Conservation (phyloP, 2,329 filamentous ascomycete genomes). For the Colletotrichum higginsianum region DNA sequence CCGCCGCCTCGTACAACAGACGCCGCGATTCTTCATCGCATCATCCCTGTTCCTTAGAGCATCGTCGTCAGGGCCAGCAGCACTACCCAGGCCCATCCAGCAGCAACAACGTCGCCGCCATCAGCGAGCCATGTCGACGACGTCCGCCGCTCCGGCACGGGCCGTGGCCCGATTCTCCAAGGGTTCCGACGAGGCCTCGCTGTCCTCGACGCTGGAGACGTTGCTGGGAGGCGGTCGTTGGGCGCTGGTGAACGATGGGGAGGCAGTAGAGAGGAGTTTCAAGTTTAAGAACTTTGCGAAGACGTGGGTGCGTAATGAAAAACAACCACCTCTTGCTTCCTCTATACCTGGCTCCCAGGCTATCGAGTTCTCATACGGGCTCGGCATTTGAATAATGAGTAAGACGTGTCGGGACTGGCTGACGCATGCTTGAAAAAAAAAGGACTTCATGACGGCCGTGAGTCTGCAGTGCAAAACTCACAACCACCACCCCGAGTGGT, state of each 20-base stretch:
- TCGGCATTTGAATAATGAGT: too few relatives aligned
- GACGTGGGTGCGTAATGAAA: slow-evolving; percentile 68
- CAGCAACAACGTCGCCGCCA: not conserved
- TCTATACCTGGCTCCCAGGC: not conserved
- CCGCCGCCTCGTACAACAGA: slow-evolving; percentile 21
- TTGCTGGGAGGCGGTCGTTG: slow-evolving; percentile 61
- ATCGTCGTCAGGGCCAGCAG: not conserved
- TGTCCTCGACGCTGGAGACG: slow-evolving; percentile 53
- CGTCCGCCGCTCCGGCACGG: not conserved
- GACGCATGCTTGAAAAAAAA: not conserved
- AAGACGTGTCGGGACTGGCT: slow-evolving; percentile 2
- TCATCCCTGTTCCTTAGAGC: slow-evolving; percentile 2
- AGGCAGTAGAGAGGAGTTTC: slow-evolving; percentile 72
- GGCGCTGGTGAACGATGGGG: slow-evolving; percentile 64
- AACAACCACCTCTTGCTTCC: not conserved
- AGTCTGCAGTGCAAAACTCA: slow-evolving; percentile 76
- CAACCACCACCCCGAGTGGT: slow-evolving; percentile 84
- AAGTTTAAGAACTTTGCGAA: slow-evolving; percentile 77
- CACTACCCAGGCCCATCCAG: not conserved
- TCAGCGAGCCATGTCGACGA: slow-evolving; percentile 23
- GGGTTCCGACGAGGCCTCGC: slow-evolving; percentile 59
- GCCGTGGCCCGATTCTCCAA: slow-evolving; percentile 56
- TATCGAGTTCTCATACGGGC: not conserved
- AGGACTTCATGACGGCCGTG: slow-evolving; percentile 84
- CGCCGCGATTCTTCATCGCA: slow-evolving; percentile 14